Evolutionary conservation across 2,329 filamentous ascomycete genomes (phyloP).

Genomic region (Aspergillus fumigatiaffinis): DNA sequence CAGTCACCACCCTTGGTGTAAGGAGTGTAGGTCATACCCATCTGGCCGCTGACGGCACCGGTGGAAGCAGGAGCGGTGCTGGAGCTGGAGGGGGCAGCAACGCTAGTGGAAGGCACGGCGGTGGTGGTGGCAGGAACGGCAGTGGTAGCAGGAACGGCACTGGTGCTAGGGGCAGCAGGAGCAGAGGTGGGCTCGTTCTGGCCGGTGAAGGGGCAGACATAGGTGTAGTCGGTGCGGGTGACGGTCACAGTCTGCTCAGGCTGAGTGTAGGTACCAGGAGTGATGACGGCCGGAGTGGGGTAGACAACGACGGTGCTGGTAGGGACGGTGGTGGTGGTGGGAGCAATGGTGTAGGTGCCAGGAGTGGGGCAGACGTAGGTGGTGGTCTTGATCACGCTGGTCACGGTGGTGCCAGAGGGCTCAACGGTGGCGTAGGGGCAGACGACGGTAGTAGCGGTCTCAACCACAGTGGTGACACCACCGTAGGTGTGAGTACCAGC

Average conservation of each 20-base stretch:
- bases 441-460: conserved; percentile 62
- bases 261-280: conserved; percentile 69
- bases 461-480: conserved; percentile 68
- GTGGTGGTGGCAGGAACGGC: conserved; percentile 19
- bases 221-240: conserved; percentile 63
- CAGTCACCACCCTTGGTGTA: conserved; percentile 59
- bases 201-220: conserved; percentile 66
- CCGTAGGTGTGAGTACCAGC: conserved; percentile 66
- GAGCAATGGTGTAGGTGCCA: conserved; percentile 72
- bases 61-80: conserved; percentile 13
- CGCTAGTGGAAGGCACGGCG: conserved; percentile 21
- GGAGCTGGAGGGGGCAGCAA: conserved; percentile 20
- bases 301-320: conserved; percentile 54
- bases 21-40: conserved; percentile 77
- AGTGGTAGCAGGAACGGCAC: conserved; percentile 17
- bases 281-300: conserved; percentile 62
- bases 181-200: conserved; percentile 29
- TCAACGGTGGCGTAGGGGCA: conserved; percentile 66
- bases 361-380: conserved; percentile 69
- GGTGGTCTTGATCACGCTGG: conserved; percentile 65
- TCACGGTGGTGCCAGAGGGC: conserved; percentile 55
- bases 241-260: conserved; percentile 64
- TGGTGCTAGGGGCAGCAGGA: conserved; percentile 21
- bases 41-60: conserved; percentile 46
- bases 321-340: conserved; percentile 59